Evolutionary conservation across 176 grass and related monocot species (phyloP), one percentile per base, ranked within the genome.

Genomic region (Oryza glumipatula): DNA sequence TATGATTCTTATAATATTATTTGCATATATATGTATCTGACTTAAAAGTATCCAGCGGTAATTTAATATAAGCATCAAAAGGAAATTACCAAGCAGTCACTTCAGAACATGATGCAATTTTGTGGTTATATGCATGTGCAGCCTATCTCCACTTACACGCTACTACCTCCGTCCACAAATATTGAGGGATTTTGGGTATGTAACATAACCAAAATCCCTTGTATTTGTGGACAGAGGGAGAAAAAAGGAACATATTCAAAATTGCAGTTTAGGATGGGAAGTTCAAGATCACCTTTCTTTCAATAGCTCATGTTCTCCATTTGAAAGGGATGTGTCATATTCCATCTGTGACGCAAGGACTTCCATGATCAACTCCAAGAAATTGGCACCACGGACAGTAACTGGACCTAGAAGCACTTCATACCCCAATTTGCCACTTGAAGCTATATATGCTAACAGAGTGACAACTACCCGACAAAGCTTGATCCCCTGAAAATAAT

Each of bases 391-490:
- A 51, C 32, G 61, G 52, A 82, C 65, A 21, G 46, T 84, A 26
- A 93, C 80, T 44, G 79, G 78, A 67, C 58, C 91, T 51, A 98
- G 80, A 77, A 98, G 88, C 56, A 98, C 41, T 79, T 98, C 87
- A 65, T 93, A 95, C 70, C 93, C 92, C 52, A 76, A 87, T 85
- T 87, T 81, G 43, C 91, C 91, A 56, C 84, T 91, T 65, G 95
- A 95, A 88, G 95, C 95, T 88, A 98, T 91, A 77, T 92, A 95
- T 9, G 93, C 95, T 68, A 98, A 74, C 30, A 95, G 79, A 88
- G 90, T 81, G 83, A 98, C 86, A 75, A 91, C 85, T 83, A 82
- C 85, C 65, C 89, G 88, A 46, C 85, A 81, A 85, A 98, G 93
- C 65, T 95, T 94, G 71, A 98, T 78, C n/a, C 86, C 92, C 95